Base-by-base conservation (phyloP, 73 alveolate species). In the Symbiodinium natans region DNA sequence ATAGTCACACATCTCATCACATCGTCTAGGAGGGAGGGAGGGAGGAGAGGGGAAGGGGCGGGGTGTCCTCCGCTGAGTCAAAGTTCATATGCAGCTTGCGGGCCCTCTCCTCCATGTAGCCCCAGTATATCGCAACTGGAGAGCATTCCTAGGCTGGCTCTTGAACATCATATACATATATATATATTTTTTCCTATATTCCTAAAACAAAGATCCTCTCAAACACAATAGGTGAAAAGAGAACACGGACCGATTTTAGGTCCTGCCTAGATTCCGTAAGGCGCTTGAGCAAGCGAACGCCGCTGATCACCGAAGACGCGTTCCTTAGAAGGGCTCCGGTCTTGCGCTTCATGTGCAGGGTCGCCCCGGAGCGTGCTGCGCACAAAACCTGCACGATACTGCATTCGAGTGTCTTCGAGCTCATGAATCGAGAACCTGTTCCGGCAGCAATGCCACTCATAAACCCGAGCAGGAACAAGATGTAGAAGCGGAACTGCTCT, bases 361-460 rank as follows among this genome's bases (percentile, higher is more conserved):
- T n/a, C n/a, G n/a, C n/a, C n/a, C n/a, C n/a, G n/a, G n/a, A n/a
- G n/a, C n/a, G n/a, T n/a, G n/a, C n/a, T n/a, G n/a, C n/a, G n/a
- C n/a, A n/a, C n/a, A n/a, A n/a, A n/a, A n/a, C n/a, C n/a, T n/a
- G n/a, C n/a, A n/a, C n/a, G n/a, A n/a, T n/a, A 46, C 13, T 46
- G 59, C 48, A 5, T 7, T 23, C 54, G 56, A 13, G 82, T 33
- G 63, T 86, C 94, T 56, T 87, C 41, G 77, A 71, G 41, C 56
- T 54, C 94, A 87, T 87, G 85, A 87, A 87, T 40, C 94, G 94
- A 9, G 94, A 87, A 33, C 94, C 94, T n/a, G 71, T 48, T 34
- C 94, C 94, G 2, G 94, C 94, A 2, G 94, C 94, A 42, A 87
- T 87, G 52, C 94, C 94, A 38, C 94, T 87, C 94, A 87, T 87